Conservation (phyloP, 2,329 filamentous ascomycete genomes). For the Shiraia sp. region DNA sequence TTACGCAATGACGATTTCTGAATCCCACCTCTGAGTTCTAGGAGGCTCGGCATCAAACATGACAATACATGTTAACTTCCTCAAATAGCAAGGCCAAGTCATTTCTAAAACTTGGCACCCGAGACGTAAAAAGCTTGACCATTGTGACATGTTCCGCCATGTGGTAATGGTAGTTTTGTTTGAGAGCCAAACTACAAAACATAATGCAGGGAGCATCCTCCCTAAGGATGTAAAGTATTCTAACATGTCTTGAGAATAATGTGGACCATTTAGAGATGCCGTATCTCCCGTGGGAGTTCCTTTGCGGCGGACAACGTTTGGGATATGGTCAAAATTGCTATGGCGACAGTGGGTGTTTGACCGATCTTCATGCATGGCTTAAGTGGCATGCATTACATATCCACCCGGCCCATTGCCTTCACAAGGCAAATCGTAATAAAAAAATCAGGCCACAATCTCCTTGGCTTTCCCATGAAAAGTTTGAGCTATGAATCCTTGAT, state of each 20-base stretch:
- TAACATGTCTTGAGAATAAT: not conserved
- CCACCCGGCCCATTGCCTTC: not conserved
- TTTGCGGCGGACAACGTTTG: constrained; percentile 9
- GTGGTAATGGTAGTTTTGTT: not conserved
- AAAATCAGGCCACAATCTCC: constrained; percentile 4
- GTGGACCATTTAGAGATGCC: not conserved
- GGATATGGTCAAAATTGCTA: not conserved
- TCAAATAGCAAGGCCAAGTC: constrained; percentile 5
- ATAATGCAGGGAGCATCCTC: not conserved
- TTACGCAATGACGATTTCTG: no score
- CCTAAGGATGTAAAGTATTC: not conserved
- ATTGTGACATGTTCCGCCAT: not conserved
- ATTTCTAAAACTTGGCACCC: constrained; percentile 13
- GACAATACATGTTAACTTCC: constrained; percentile 2
- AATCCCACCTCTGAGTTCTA: no score
- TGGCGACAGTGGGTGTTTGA: constrained; percentile 6
- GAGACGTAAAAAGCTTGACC: constrained; percentile 27
- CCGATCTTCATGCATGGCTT: constrained; percentile 8
- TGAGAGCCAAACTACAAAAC: not conserved
- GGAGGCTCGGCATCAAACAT: no score
- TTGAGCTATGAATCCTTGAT: not conserved
- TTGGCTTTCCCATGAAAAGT: not conserved
- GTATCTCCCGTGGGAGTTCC: not conserved
- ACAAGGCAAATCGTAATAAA: not conserved
- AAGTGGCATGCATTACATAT: not conserved